Percentiles rank a stretch among this genome's conserved stretches.
Conservation (phyloP, 345 rosid species). For the Gynandropsis gynandra region DNA sequence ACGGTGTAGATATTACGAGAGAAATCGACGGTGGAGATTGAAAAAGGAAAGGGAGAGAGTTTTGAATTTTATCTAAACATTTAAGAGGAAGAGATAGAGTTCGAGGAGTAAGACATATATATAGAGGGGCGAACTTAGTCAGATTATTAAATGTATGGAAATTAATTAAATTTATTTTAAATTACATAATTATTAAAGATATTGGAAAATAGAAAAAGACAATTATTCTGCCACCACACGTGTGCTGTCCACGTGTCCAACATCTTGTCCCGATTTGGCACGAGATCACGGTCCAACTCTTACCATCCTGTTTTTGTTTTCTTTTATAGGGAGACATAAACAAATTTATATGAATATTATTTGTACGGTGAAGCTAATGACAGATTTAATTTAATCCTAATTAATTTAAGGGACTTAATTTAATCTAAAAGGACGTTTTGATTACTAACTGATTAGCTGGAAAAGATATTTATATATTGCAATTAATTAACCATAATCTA, state of each 20-base stretch:
- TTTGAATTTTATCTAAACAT: slow-evolving; percentile 19
- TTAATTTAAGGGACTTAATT: neutral
- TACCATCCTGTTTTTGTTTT: neutral
- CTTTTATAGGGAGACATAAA: neutral
- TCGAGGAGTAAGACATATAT: slow-evolving; percentile 16
- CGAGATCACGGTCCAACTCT: slow-evolving; percentile 1
- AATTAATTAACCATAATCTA: no score
- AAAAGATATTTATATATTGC: no score
- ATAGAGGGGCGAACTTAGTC: slow-evolving; percentile 22
- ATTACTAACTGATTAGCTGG: neutral
- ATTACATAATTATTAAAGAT: no score
- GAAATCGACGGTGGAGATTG: neutral
- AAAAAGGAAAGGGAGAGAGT: neutral
- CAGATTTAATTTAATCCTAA: neutral
- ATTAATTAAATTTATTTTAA: neutral
- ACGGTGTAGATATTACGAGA: neutral
- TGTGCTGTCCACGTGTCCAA: slow-evolving; percentile 18
- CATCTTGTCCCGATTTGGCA: slow-evolving; percentile 14
- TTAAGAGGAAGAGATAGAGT: slow-evolving; percentile 18
- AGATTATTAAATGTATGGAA: neutral
- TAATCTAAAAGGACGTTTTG: no score
- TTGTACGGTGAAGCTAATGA: slow-evolving; percentile 3
- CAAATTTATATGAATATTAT: neutral
- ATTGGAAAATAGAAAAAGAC: no score
- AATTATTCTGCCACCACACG: slow-evolving; percentile 19